Evolutionary conservation across 768 basidiomycete genomes (phyloP), one percentile per base, ranked within the genome.

Genomic region (Polyporus arcularius): DNA sequence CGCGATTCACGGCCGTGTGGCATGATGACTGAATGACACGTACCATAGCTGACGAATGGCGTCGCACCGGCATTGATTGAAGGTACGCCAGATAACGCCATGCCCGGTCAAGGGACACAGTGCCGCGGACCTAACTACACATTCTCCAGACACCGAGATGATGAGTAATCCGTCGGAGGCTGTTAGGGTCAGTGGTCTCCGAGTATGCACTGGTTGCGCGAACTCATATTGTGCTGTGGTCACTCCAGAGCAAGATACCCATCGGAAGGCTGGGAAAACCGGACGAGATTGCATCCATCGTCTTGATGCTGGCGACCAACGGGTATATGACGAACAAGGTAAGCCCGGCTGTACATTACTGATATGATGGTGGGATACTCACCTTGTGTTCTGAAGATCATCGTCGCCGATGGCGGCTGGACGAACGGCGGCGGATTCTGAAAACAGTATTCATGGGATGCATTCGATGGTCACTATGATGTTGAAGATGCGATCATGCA

Each of bases 311-410:
- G 4, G 79, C 78, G 4, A 76, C 73, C 3, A 85, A 85, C 65
- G 75, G 71, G 14, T 85, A 84, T 52, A 81, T 85, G 78, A 83
- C 82, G 18, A 82, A 85, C 71, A 85, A 85, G 77, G 83, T 80
- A 53, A 15, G 72, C 50, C 45, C 18, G n/a, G 30, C 4, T 39
- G 31, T 30, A 15, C n/a, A 35, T 28, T 2, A 26, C 4, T 48
- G 30, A 8, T 49, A 26, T 2, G 21, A 26, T 39, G 4, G 7
- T 4, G 32, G 30, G 4, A 16, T 16, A 59, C 28, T 53, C 8
- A 53, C 58, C 39, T 31, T 26, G 5, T 15, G 6, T 35, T 28
- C 11, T 50, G 35, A 35, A 82, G 80, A 79, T 81, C 39, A 72
- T 81, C 41, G 79, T 78, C 0, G 79, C 75, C 2, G 81, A 82